phyloP scores from a whole-genome alignment of 441 rosid species.

The Metrosideros polymorpha region DNA sequence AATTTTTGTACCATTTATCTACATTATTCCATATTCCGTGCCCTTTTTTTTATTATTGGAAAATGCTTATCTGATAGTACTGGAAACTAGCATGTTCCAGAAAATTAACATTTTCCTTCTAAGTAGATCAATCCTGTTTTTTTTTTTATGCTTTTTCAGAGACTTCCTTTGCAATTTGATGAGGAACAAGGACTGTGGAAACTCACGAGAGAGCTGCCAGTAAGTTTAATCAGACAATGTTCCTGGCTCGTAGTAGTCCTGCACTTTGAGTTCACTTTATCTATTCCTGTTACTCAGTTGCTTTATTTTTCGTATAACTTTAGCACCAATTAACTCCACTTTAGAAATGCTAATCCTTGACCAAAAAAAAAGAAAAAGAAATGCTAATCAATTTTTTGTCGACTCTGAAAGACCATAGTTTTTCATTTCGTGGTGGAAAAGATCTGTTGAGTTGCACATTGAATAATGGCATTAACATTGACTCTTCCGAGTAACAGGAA shows the following conservation, averaged over 20 bases:
- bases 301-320: neutral
- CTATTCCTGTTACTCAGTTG: neutral
- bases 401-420: neutral
- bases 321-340: neutral
- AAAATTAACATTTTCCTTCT: neutral
- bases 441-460: neutral
- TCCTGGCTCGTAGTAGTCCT: neutral
- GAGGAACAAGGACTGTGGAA: slow-evolving; percentile 50
- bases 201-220: slow-evolving; percentile 62
- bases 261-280: neutral
- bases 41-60: neutral
- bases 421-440: neutral
- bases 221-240: slow-evolving; percentile 12
- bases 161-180: slow-evolving; percentile 61
- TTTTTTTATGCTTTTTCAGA: slow-evolving; percentile 24
- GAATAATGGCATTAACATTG: neutral
- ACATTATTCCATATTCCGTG: neutral
- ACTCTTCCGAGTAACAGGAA: slow-evolving; percentile 43
- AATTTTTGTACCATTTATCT: neutral
- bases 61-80: neutral
- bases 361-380: too few relatives aligned
- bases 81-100: neutral
- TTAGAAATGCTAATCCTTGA: neutral
- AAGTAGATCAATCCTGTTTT: neutral
- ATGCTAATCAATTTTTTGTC: neutral